phyloP scores from a whole-genome alignment of 768 basidiomycete genomes.

The Stropharia rugosoannulata region DNA sequence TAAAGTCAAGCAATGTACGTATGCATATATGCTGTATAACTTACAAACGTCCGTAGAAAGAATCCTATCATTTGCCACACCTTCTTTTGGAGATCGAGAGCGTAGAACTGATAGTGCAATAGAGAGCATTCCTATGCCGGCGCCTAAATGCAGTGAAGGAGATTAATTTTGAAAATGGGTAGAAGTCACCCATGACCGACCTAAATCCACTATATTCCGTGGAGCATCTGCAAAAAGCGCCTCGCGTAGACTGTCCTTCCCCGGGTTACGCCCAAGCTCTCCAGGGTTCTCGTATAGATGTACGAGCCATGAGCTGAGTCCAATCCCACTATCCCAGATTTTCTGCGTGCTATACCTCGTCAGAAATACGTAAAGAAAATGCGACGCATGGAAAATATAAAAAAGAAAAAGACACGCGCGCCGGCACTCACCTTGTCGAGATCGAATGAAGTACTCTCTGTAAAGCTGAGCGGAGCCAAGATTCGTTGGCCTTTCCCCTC shows the following conservation, averaged over 20 bases:
- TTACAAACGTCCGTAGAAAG: slow-evolving; percentile 72
- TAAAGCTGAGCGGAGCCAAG: slow-evolving; percentile 42
- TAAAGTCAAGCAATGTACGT: neutral
- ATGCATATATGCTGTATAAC: slow-evolving; percentile 18
- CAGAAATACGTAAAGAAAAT: slow-evolving; percentile 8
- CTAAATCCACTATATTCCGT: slow-evolving; percentile 65
- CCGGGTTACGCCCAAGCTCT: slow-evolving; percentile 1
- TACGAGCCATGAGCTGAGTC: slow-evolving; percentile 77
- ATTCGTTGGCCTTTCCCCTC: slow-evolving; percentile 10
- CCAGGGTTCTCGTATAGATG: slow-evolving; percentile 24
- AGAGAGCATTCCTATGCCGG: slow-evolving; percentile 84
- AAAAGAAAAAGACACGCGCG: too few relatives aligned
- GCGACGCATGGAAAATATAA: neutral
- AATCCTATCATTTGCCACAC: slow-evolving; percentile 16
- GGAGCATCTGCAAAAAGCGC: slow-evolving; percentile 38
- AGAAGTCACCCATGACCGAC: slow-evolving; percentile 35
- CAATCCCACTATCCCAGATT: slow-evolving; percentile 95
- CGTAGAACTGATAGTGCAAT: slow-evolving; percentile 61
- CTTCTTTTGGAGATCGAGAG: slow-evolving; percentile 24
- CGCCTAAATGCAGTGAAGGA: slow-evolving; percentile 43
- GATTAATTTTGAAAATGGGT: neutral
- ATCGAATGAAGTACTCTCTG: slow-evolving; percentile 87
- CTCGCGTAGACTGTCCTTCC: slow-evolving; percentile 13
- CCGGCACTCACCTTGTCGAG: slow-evolving; percentile 75
- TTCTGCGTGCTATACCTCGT: slow-evolving; percentile 57